phyloP scores from a whole-genome alignment of 441 rosid genomes.

The Pelargonium citronellum region DNA sequence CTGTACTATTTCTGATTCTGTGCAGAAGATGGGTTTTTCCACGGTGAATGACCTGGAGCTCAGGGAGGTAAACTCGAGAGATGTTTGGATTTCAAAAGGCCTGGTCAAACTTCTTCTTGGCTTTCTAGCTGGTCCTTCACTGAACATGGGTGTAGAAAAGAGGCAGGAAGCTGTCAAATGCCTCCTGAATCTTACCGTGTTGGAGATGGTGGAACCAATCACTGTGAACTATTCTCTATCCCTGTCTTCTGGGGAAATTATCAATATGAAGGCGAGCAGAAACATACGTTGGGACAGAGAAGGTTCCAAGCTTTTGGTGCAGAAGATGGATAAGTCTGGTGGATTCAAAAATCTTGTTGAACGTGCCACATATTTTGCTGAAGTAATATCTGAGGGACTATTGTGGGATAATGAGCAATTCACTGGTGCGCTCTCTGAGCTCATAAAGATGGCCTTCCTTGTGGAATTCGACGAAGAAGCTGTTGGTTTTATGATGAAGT shows the following conservation, averaged over 20 bases:
- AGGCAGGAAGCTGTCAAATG: constrained; percentile 41
- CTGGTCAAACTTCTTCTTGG: constrained; percentile 52
- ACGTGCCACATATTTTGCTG: constrained; percentile 46
- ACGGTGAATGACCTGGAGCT: constrained; percentile 16
- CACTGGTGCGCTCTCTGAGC: constrained; percentile 38
- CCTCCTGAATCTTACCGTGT: constrained; percentile 35
- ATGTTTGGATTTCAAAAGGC: constrained; percentile 25
- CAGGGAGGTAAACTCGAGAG: constrained; percentile 24
- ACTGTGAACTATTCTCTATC: constrained; percentile 32
- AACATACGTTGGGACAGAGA: constrained; percentile 61
- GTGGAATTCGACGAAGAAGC: constrained; percentile 51
- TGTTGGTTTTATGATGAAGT: constrained; percentile 48
- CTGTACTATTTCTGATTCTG: constrained; percentile 48
- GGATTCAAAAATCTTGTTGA: constrained; percentile 38
- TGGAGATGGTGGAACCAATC: constrained; percentile 38
- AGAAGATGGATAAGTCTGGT: constrained; percentile 34
- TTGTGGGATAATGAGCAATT: constrained; percentile 55
- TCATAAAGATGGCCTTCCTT: constrained; percentile 52
- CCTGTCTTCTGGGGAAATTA: constrained; percentile 35
- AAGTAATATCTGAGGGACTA: constrained; percentile 50
- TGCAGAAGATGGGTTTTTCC: constrained; percentile 33
- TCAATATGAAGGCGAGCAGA: constrained; percentile 24
- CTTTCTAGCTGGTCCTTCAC: constrained; percentile 44
- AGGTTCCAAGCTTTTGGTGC: constrained; percentile 36
- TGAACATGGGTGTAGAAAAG: constrained; percentile 36